Base-by-base conservation (phyloP, 2,329 filamentous ascomycete species). In the Phialophora chinensis region DNA sequence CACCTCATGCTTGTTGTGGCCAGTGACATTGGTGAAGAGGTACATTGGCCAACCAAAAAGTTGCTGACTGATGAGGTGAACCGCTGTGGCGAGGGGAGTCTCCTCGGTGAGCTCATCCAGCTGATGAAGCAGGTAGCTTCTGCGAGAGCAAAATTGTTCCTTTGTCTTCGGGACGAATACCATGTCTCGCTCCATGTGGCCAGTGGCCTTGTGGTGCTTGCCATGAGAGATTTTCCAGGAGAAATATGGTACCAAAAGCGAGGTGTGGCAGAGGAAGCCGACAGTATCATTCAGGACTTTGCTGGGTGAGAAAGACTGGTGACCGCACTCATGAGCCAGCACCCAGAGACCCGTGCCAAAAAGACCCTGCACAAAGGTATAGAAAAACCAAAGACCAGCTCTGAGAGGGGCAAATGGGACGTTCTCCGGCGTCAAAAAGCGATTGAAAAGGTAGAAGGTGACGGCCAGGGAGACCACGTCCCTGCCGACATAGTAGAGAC, bases 201-300 rank as follows among this genome's bases (percentile, higher is more conserved):
- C 95, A 47, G 95, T 99, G 71, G 93, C 93, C 87, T 98, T 98
- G 91, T 99, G 95, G 85, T 99, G 95, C 88, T 97, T 97, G 84
- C 92, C 91, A 84, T 99, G 95, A 72, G 93, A 97, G 81, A 98
- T 93, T 84, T 99, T 96, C 95, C 95, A 99, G 78, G 92, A 96
- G 84, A 97, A 99, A 84, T 98, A 99, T 25, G 95, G 95, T 57
- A 99, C 94, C 64, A 97, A 85, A 47, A 97, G 88, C 53, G 88
- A 80, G 44, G 93, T 97, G 84, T 98, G 94, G 74, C 92, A 87
- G 77, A 97, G 79, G 91, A 92, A 97, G 75, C 94, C 94, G 66
- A 95, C 92, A 29, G 91, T 87, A 80, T 98, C 93, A 83, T 98
- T 98, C 77, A 97, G 81, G 11, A 88, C 83, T 83, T 91, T 94